Evolutionary conservation across 345 rosid genomes (phyloP).

Genomic region (Orychophragmus violaceus): DNA sequence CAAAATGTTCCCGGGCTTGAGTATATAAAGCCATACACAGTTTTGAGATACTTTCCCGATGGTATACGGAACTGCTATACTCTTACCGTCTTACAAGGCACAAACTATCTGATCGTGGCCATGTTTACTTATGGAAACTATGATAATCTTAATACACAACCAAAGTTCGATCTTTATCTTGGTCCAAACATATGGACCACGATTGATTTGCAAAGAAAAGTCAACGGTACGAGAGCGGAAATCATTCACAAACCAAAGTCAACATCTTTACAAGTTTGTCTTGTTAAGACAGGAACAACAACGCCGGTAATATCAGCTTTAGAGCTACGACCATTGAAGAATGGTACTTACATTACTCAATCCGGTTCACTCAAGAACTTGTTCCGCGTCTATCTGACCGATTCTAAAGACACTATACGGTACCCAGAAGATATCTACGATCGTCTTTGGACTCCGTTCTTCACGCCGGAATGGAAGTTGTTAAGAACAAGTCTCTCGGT

Average conservation of each 20-base stretch:
- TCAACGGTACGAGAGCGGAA: slow-evolving; percentile 10
- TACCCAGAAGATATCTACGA: slow-evolving; percentile 27
- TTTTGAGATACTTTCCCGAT: slow-evolving; percentile 24
- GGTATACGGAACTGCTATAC: slow-evolving; percentile 28
- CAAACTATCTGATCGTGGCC: slow-evolving; percentile 25
- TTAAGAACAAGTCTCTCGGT: background rate
- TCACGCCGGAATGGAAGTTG: slow-evolving; percentile 11
- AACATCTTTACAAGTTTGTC: slow-evolving; percentile 18
- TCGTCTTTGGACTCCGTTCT: slow-evolving; percentile 28
- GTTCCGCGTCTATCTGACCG: slow-evolving; percentile 10
- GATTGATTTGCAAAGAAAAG: slow-evolving; percentile 6
- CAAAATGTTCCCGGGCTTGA: background rate
- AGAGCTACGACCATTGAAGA: slow-evolving; percentile 26
- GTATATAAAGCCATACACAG: slow-evolving; percentile 15
- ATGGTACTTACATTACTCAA: slow-evolving; percentile 19
- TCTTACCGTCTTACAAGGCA: slow-evolving; percentile 3
- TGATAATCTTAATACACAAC: slow-evolving; percentile 3
- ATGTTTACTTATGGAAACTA: slow-evolving; percentile 30
- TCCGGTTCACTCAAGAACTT: slow-evolving; percentile 18
- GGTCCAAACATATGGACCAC: slow-evolving; percentile 32
- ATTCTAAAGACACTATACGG: slow-evolving; percentile 10
- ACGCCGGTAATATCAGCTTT: slow-evolving; percentile 33
- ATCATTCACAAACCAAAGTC: slow-evolving; percentile 21
- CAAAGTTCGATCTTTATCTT: slow-evolving; percentile 24
- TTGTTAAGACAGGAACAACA: slow-evolving; percentile 29